phyloP scores from a whole-genome alignment of 345 rosid genomes.

The Anastatica hierochuntica region DNA sequence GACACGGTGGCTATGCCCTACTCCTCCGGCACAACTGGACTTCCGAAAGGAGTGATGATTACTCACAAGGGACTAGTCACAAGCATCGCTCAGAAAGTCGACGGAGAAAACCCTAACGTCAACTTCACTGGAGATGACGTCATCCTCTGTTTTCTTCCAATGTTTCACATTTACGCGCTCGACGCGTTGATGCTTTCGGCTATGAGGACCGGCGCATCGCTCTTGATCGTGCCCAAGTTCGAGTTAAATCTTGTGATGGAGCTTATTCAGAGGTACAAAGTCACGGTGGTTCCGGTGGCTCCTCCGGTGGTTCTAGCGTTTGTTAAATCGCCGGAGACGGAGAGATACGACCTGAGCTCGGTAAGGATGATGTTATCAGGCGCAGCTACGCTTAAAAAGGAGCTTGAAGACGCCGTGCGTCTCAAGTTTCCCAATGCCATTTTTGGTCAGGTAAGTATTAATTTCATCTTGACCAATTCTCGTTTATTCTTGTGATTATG shows the following conservation, averaged over 20 bases:
- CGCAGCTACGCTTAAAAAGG: conserved; percentile 79
- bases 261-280: conserved; percentile 46
- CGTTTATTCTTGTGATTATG: background rate
- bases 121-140: conserved; percentile 55
- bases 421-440: conserved; percentile 62
- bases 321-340: conserved; percentile 44
- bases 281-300: conserved; percentile 66
- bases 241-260: conserved; percentile 44
- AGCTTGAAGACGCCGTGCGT: conserved; percentile 70
- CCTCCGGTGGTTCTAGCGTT: conserved; percentile 72
- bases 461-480: background rate
- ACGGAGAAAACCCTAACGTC: conserved; percentile 87
- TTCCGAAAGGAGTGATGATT: conserved; percentile 90
- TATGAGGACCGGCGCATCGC: conserved; percentile 64
- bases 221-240: conserved; percentile 72
- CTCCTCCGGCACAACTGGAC: conserved; percentile 90
- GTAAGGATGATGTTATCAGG: conserved; percentile 60
- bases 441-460: conserved; percentile 71
- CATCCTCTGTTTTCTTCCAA: conserved; percentile 58
- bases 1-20: conserved; percentile 83
- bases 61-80: conserved; percentile 74
- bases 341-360: conserved; percentile 57
- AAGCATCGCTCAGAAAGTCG: conserved; percentile 80
- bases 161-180: conserved; percentile 74
- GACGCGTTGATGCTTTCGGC: conserved; percentile 62